phyloP scores from a whole-genome alignment of 179 eudicot genomes.

The Pouteria campechiana region DNA sequence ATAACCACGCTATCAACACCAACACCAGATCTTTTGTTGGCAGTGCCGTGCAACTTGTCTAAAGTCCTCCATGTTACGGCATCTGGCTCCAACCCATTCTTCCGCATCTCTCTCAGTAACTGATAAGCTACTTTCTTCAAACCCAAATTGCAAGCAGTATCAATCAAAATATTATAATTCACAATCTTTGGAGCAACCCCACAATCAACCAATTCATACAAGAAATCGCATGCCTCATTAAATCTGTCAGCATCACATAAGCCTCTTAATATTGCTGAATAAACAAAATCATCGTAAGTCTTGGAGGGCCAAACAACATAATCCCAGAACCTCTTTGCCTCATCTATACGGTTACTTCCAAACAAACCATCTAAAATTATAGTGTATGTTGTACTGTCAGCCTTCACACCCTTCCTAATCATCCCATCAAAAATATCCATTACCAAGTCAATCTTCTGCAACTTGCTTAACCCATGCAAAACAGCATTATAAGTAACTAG shows the following conservation, averaged over 20 bases:
- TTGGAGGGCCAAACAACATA: conserved; percentile 76
- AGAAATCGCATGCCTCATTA: conserved; percentile 69
- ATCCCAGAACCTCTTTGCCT: conserved; percentile 68
- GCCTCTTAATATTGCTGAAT: conserved; percentile 73
- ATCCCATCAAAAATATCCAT: conserved; percentile 38
- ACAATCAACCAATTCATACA: conserved; percentile 80
- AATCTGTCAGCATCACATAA: conserved; percentile 46
- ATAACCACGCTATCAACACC: too few species aligned
- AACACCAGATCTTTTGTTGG: too few species aligned
- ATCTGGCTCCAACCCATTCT: conserved; percentile 78
- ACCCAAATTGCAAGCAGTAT: conserved; percentile 59
- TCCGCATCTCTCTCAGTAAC: conserved; percentile 84
- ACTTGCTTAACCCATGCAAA: conserved; percentile 51
- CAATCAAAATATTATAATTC: conserved; percentile 68
- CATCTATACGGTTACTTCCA: conserved; percentile 30
- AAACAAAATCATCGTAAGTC: conserved; percentile 64
- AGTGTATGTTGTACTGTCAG: conserved; percentile 56
- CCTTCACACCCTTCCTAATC: conserved; percentile 31
- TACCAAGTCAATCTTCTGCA: conserved; percentile 35
- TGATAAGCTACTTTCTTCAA: conserved; percentile 73
- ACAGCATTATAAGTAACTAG: conserved; percentile 74
- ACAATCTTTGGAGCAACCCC: conserved; percentile 51
- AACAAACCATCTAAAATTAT: conserved; percentile 65
- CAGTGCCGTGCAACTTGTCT: conserved; percentile 42
- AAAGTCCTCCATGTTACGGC: conserved; percentile 81